Base-by-base conservation (phyloP, 2,329 filamentous ascomycete genomes). In the Coniella lustricola region DNA sequence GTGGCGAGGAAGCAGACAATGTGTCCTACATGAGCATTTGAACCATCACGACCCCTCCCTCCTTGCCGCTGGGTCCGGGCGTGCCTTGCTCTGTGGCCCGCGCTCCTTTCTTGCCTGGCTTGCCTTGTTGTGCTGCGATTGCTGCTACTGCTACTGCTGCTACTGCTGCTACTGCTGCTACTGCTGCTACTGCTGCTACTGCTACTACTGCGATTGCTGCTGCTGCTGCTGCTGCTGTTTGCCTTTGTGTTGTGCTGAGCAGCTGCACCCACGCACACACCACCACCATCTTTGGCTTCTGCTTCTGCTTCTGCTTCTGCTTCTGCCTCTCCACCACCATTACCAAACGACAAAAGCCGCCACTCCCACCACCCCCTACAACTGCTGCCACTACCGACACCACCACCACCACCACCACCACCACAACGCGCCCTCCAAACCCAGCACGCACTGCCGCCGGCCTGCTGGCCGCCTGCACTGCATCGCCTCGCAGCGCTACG, bases 11-110 rank as follows among this genome's bases (percentile, higher is more conserved):
- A 14, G 7, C 3, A 16, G 9, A 22, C n/a, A 41, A 39, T 49
- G 21, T 54, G 36, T 50, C 50, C 44, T 46, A 53, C 50, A 50
- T 53, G 50, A n/a, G n/a, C n/a, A n/a, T n/a, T n/a, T n/a, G n/a
- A 50, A 45, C 50, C 50, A 52, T 52, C 50, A 47, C 43, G 48
- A 52, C 50, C 50, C 50, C 50, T 47, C 36, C 5, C 25, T 29
- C 25, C 5, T 12, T 41, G 44, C 50, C 39, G 39, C 36, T 53
- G 48, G 45, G 40, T 44, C 50, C 48, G 48, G 48, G 50, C 47
- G 43, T 46, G 50, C 48, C 44, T 45, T 43, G 38, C 39, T 25
- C 36, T 46, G 25, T 29, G 25, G 25, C 25, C 25, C 25, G 25
- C 25, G 25, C 25, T 29, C 5, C 10, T 29, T 29, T 5, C 25